Evolutionary conservation across 2,329 filamentous ascomycete species (phyloP).

Genomic region (Neofusicoccum cordaticola): DNA sequence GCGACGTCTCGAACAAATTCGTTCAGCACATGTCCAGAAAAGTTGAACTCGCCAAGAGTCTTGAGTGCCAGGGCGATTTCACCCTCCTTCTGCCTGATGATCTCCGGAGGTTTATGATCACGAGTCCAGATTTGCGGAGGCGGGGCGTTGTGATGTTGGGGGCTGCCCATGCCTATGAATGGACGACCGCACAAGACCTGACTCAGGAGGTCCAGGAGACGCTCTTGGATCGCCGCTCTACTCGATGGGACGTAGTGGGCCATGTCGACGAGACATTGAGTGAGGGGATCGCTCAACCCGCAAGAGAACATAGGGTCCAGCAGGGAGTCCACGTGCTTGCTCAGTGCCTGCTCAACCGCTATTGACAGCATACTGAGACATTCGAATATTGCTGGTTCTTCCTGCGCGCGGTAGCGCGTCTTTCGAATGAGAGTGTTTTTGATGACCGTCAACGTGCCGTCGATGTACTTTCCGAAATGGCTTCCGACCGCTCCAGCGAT

Average conservation of each 20-base stretch:
- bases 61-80: conserved; percentile 93
- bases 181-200: conserved; percentile 88
- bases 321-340: conserved; percentile 96
- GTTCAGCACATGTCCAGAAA: conserved; percentile 79
- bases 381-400: conserved; percentile 81
- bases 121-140: conserved; percentile 81
- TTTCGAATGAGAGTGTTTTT: conserved; percentile 83
- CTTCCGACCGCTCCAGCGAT: conserved; percentile 96
- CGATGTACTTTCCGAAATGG: conserved; percentile 89
- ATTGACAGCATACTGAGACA: conserved; percentile 96
- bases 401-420: conserved; percentile 56
- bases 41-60: conserved; percentile 97
- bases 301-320: conserved; percentile 96
- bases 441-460: conserved; percentile 90
- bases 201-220: conserved; percentile 90
- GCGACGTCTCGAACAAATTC: conserved; percentile 98
- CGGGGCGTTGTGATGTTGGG: conserved; percentile 71
- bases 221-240: conserved; percentile 87
- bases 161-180: conserved; percentile 88
- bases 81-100: conserved; percentile 74
- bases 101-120: conserved; percentile 78
- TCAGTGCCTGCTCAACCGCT: conserved; percentile 91
- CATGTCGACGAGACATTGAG: conserved; percentile 95
- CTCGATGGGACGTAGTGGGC: conserved; percentile 97
- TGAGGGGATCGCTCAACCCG: conserved; percentile 87